Conservation (phyloP, 371 early-diverging fungal species). For the Haplosporangium sp. region DNA sequence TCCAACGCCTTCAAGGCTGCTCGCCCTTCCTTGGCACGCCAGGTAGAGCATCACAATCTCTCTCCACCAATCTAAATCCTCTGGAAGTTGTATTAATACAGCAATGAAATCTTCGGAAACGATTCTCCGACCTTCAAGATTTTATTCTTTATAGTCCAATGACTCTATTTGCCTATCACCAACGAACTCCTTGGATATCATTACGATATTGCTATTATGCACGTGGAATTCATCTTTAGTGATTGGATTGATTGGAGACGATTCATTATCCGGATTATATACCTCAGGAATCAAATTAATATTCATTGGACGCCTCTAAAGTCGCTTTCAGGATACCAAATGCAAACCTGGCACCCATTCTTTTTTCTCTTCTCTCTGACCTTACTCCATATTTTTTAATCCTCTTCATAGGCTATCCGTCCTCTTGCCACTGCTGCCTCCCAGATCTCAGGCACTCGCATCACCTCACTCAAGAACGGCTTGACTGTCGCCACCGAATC, state of each 20-base stretch:
- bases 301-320: not conserved
- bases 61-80: not conserved
- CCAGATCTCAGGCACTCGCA: constrained; percentile 72
- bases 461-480: constrained; percentile 91
- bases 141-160: not conserved
- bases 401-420: constrained; percentile 59
- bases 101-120: not conserved
- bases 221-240: not conserved
- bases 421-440: constrained; percentile 67
- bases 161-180: not conserved
- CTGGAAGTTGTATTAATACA: not conserved
- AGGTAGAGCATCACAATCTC: constrained; percentile 29
- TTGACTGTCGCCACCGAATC: constrained; percentile 96
- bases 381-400: not conserved
- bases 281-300: not conserved
- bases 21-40: constrained; percentile 52
- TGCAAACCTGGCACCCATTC: constrained; percentile 1
- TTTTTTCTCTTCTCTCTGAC: not conserved
- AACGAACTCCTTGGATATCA: not conserved
- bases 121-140: constrained; percentile 1
- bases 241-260: too few species aligned
- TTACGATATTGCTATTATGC: not conserved
- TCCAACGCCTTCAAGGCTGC: constrained; percentile 53
- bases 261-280: too few species aligned
- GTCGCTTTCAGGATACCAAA: not conserved